Evolutionary conservation across 2,329 filamentous ascomycete genomes (phyloP), one percentile per base, ranked within the genome.

Genomic region (Teratosphaeria viscida): DNA sequence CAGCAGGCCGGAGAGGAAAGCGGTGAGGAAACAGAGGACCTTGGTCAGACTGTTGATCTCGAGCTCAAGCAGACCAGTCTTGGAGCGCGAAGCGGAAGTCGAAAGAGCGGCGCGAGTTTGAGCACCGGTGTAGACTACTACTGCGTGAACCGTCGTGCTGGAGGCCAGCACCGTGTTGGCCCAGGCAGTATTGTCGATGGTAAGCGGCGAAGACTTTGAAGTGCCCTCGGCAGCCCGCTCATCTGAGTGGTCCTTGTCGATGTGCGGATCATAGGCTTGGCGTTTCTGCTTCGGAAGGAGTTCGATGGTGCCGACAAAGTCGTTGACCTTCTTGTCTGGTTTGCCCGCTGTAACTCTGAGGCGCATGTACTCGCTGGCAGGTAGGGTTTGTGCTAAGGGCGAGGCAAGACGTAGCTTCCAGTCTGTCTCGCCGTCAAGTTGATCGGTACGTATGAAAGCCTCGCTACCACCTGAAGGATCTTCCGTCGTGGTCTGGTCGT

Each of bases 11-110:
- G 92, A 97, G 3, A 99, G 79, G 0, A 88, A 84, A 1, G 97
- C 78, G 0, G 94, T 99, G 61, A 99, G 80, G 6, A 87, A 84
- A 68, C 94, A 99, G 2, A 99, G 80, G 56, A 97, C 99, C 70
- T 99, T 99, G 47, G 92, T 97, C 54, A 99, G 76, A 3, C 89
- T 92, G 74, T 99, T 99, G 75, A 99, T 97, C 74, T 99, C 95
- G 68, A 91, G 88, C 75, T 99, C 94, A 23, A 99, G 77, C 3
- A 99, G 79, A 2, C 95, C 95, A 0, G 90, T 94, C 76, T 99
- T 99, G 4, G 92, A 96, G 49, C 94, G 84, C 2, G 92, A 95
- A 1, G 90, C 85, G 1, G 91, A 89, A 5, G 94, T 99, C 0
- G 94, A 97, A 37, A 99, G 80, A 5, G 94, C 92, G 29, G 95